Evolutionary conservation across 306 rosid species (phyloP), one percentile per base, ranked within the genome.

Genomic region (Rosa rugosa): DNA sequence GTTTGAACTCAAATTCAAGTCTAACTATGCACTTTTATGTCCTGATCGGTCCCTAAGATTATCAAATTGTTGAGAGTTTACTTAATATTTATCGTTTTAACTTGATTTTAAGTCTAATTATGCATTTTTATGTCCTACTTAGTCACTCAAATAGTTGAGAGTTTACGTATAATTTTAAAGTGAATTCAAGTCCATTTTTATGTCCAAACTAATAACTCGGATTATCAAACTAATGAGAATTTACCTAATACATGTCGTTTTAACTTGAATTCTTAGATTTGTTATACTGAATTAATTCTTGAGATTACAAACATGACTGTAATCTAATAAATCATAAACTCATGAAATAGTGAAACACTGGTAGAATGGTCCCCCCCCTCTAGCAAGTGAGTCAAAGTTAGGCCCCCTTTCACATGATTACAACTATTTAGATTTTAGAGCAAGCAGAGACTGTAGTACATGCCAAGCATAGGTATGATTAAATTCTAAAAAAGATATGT

Each of bases 361-460:
- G 38, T 44, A 34, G 69, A 34, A 34, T 34, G 69, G 11, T 64
- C 22, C n/a, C 4, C 13, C 9, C 22, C n/a, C 4, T 14, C 9
- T 0, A 25, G 3, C 67, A 25, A 31, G 67, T 9, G 71, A 44
- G 77, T 83, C 87, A 82, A 86, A 79, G 82, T 83, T 69, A 31
- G 83, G 85, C 68, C 80, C 80, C 12, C 75, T 75, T 75, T 49
- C 86, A 85, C 86, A 82, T 83, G 81, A 84, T 77, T 54, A 41
- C 80, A 11, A 49, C 83, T 50, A 41, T 51, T 34, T 74, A 53
- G 36, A n/a, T 31, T 51, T 34, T 74, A 53, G 36, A n/a, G 41
- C 46, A 45, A 36, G 20, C 49, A 34, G 27, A 36, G 12, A 46
- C 77, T 34, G 72, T 50, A 62, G 82, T 79, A 76, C 67, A 65